Conservation (phyloP, 129 eudicot genomes). For the Artemisia argyi region DNA sequence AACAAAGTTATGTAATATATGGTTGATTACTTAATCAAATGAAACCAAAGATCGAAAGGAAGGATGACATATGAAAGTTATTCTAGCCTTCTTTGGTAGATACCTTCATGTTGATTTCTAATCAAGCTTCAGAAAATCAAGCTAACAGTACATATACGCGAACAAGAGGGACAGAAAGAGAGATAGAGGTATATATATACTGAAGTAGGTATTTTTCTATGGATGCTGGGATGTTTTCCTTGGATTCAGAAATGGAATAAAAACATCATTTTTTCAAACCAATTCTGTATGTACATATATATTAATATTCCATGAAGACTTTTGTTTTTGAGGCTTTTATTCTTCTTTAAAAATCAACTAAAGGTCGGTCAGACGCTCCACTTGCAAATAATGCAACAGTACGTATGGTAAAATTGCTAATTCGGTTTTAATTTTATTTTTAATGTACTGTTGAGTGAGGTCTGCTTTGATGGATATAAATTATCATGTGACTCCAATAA, state of each 20-base stretch:
- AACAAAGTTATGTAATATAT: background rate
- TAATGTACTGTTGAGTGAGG: constrained; percentile 30
- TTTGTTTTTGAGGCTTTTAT: constrained; percentile 30
- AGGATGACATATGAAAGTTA: background rate
- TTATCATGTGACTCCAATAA: constrained; percentile 41
- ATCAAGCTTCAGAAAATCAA: constrained; percentile 17
- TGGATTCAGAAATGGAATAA: constrained; percentile 45
- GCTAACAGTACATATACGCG: background rate
- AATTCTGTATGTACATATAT: constrained; percentile 15
- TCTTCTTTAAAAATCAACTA: constrained; percentile 27
- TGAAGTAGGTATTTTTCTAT: constrained; percentile 21
- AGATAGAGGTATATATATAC: constrained; percentile 13
- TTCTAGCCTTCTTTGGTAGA: background rate
- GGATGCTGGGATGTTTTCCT: constrained; percentile 32
- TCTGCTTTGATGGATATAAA: constrained; percentile 30
- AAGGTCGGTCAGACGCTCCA: constrained; percentile 39
- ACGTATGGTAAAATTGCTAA: constrained; percentile 9
- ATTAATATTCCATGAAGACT: constrained; percentile 30
- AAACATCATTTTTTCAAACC: constrained; percentile 31
- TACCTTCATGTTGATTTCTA: constrained; percentile 32
- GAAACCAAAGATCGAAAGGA: background rate
- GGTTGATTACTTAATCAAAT: background rate
- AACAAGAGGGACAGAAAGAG: constrained; percentile 15
- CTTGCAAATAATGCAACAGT: constrained; percentile 38
- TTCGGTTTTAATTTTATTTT: constrained; percentile 9